These are phyloP conservation scores for Hibiscus tridactylites DNA, from an alignment of 345 rosid species.

Conservation along the genomic window DNA sequence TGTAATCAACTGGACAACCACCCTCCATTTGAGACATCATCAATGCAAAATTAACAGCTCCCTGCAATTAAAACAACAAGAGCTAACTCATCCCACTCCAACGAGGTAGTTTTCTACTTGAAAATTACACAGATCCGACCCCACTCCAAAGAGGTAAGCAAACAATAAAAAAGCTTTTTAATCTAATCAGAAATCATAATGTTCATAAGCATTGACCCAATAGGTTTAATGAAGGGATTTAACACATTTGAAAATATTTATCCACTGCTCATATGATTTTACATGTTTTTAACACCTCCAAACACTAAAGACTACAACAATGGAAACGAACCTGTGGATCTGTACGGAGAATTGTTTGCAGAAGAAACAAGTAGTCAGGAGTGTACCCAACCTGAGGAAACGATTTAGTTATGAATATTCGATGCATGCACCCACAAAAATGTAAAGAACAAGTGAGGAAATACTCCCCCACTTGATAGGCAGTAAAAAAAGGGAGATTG, in stretches of 20 bases:
- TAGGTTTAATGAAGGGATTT: neutral
- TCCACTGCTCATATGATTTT: neutral
- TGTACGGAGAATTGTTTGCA: constrained; percentile 95
- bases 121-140: neutral
- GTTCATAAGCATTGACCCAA: neutral
- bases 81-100: neutral
- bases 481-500: neutral
- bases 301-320: constrained; percentile 5
- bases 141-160: neutral
- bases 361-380: constrained; percentile 95
- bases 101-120: neutral
- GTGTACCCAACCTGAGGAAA: constrained; percentile 80
- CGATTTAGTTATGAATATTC: constrained; percentile 3
- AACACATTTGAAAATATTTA: neutral
- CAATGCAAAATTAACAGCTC: constrained; percentile 95
- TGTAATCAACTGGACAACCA: constrained; percentile 93
- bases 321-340: constrained; percentile 79
- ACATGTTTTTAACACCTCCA: constrained; percentile 9
- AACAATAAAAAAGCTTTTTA: neutral
- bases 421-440: constrained; percentile 5
- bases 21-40: constrained; percentile 99
- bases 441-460: neutral
- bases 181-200: neutral
- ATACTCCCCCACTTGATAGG: neutral
- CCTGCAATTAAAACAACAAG: constrained; percentile 40